Percentiles rank a stretch among this genome's conserved stretches.
These are phyloP conservation scores for Salix viminalis DNA, from an alignment of 345 rosid genomes.

Conservation along the genomic window DNA sequence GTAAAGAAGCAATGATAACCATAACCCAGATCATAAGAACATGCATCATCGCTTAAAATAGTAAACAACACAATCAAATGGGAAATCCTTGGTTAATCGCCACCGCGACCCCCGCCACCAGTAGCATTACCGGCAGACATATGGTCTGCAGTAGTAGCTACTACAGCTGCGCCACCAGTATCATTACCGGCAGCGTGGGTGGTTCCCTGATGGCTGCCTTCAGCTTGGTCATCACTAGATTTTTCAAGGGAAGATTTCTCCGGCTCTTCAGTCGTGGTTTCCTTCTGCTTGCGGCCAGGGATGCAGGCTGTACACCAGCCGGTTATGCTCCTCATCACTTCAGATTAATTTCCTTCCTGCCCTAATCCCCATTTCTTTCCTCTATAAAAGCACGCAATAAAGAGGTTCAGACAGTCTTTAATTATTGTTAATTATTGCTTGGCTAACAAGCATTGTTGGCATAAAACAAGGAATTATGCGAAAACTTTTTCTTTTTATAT, in stretches of 20 bases:
- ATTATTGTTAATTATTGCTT: neutral
- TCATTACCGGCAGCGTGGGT: neutral
- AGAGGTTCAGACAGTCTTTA: neutral
- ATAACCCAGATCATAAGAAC: neutral
- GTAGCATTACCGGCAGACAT: slow-evolving; percentile 16
- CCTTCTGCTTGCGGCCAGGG: slow-evolving; percentile 12
- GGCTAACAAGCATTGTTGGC: neutral
- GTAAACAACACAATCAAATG: neutral
- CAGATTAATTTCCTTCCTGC: neutral
- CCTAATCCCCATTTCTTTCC: neutral
- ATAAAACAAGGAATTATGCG: slow-evolving; percentile 3
- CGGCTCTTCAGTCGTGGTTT: neutral
- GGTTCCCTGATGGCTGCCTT: slow-evolving; percentile 5
- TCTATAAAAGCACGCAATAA: neutral
- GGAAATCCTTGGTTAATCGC: neutral
- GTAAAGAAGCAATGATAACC: neutral
- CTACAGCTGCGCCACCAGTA: slow-evolving; percentile 19
- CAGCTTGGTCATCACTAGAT: neutral
- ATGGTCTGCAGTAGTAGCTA: slow-evolving; percentile 3
- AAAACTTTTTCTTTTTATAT: neutral
- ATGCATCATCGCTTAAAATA: neutral
- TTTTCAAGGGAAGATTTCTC: slow-evolving; percentile 6
- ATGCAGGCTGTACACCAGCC: slow-evolving; percentile 20
- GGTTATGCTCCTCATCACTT: slow-evolving; percentile 6
- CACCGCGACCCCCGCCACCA: slow-evolving; percentile 20